A percentile compares a stretch with the other conserved stretches of the same genome.
phyloP scores from a whole-genome alignment of 2,329 filamentous ascomycete species.

The Sporothrix pallida region DNA sequence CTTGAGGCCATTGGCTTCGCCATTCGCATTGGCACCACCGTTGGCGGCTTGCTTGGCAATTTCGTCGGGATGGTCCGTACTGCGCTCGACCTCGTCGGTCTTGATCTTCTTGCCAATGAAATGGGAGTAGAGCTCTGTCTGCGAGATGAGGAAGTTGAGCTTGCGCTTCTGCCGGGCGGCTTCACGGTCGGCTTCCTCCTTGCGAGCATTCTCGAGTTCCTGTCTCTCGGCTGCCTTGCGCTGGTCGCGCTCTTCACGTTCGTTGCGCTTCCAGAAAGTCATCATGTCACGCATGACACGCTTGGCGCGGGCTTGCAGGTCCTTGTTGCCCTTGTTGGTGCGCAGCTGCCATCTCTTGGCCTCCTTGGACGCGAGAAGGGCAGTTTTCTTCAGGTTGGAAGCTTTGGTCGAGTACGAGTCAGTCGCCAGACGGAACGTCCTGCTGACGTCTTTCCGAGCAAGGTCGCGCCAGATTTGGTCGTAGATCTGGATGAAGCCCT shows the following conservation, averaged over 20 bases:
- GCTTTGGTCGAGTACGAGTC: conserved; percentile 85
- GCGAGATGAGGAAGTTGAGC: conserved; percentile 98
- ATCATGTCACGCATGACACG: conserved; percentile 99
- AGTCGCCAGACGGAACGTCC: conserved; percentile 85
- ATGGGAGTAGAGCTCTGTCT: conserved; percentile 98
- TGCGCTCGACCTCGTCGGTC: conserved; percentile 90
- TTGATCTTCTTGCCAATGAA: conserved; percentile 99
- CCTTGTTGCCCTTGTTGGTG: conserved; percentile 98
- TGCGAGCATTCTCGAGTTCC: conserved; percentile 94
- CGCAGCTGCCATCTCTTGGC: conserved; percentile 95
- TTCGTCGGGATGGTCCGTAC: conserved; percentile 80
- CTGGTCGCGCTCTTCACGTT: conserved; percentile 93
- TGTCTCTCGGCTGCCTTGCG: conserved; percentile 93
- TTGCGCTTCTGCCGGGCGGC: conserved; percentile 97
- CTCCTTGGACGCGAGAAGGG: conserved; percentile 94
- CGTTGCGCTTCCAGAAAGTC: conserved; percentile 98
- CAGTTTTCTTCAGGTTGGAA: conserved; percentile 97
- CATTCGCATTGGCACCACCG: background rate
- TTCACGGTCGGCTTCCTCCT: conserved; percentile 96
- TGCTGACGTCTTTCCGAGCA: conserved; percentile 89
- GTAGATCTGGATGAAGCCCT: conserved; percentile 95
- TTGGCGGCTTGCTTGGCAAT: conserved; percentile 57
- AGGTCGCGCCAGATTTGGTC: conserved; percentile 97
- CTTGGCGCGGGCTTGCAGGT: conserved; percentile 95
- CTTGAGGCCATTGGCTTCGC: conserved; percentile 52